Percentiles rank a stretch among this genome's conserved stretches.
phyloP scores from a whole-genome alignment of 106 monocot genomes.

The Xerophyta viscosa region DNA sequence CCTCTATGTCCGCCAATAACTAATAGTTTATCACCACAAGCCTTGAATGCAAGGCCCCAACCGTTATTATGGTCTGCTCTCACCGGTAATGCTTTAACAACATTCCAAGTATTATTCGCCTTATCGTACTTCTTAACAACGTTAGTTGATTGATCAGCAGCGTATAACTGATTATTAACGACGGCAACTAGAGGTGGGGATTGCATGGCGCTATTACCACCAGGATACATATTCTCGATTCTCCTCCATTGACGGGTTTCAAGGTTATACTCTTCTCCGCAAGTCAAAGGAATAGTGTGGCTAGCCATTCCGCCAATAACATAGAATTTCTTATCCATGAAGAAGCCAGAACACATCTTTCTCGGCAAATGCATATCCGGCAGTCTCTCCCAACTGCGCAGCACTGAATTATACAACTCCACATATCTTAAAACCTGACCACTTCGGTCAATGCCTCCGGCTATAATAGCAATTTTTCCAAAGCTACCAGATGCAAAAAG shows the following conservation, averaged over 20 bases:
- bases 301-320: constrained; percentile 70
- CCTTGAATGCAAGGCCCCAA: constrained; percentile 84
- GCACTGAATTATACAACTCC: constrained; percentile 73
- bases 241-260: constrained; percentile 52
- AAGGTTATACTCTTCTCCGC: constrained; percentile 72
- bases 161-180: constrained; percentile 68
- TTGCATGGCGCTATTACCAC: constrained; percentile 40
- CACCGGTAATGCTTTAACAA: constrained; percentile 54
- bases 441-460: constrained; percentile 46
- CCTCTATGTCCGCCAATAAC: constrained; percentile 50
- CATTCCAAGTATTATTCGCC: constrained; percentile 43
- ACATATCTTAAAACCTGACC: constrained; percentile 52
- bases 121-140: constrained; percentile 65
- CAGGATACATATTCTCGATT: constrained; percentile 58
- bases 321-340: constrained; percentile 90
- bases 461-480: constrained; percentile 68
- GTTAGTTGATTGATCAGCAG: constrained; percentile 55
- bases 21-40: constrained; percentile 46
- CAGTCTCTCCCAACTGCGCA: constrained; percentile 47
- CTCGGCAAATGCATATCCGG: constrained; percentile 62
- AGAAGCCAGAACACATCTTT: constrained; percentile 82
- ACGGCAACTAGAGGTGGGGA: constrained; percentile 88
- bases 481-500: constrained; percentile 81
- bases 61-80: constrained; percentile 63
- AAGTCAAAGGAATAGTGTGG: constrained; percentile 41